Base-by-base conservation (phyloP, 2,329 filamentous ascomycete genomes). In the Claviceps spartinae region DNA sequence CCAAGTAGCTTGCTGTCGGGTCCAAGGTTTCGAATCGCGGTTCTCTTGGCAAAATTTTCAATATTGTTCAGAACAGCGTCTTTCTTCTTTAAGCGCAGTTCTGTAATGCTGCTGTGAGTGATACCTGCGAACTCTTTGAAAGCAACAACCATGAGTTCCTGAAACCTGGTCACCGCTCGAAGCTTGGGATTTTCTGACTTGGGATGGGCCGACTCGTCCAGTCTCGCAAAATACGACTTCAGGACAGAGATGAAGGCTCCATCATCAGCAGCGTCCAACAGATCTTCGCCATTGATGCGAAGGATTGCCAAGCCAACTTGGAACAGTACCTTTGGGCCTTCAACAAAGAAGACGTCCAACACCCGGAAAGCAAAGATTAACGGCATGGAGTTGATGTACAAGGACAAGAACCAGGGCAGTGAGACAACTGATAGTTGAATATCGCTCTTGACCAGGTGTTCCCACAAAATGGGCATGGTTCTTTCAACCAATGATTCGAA, bases 331-430 rank as follows among this genome's bases (percentile, higher is more conserved):
- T 97, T 97, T 16, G 93, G 91, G 0, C 93, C 93, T 68, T 98
- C 93, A 42, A 98, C 81, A 69, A 98, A 98, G 73, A 98, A 98
- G 48, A 98, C 91, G 62, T 98, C 93, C 56, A 98, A 70, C 48
- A 98, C 93, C 52, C 93, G 81, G 67, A 97, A 98, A 46, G 93
- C 93, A 68, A 97, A 98, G 1, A 97, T 89, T 16, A 98, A 75
- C 4, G 93, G 93, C 93, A 98, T 98, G 1, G 91, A 97, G 76
- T 98, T 98, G 74, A 98, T 94, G 69, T 97, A 98, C 18, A 98
- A 76, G 5, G 91, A 97, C 52, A 98, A 76, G 65, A 98, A 98
- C 93, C 93, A 98, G 3, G 93, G 93, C 44, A 98, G 76, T 9
- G 91, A 97, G 16, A 97, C 93, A 37, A 98, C 93, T 0, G 93